Evolutionary conservation across 768 basidiomycete genomes (phyloP), one percentile per base, ranked within the genome.

Genomic region (Gymnopilus junonius): DNA sequence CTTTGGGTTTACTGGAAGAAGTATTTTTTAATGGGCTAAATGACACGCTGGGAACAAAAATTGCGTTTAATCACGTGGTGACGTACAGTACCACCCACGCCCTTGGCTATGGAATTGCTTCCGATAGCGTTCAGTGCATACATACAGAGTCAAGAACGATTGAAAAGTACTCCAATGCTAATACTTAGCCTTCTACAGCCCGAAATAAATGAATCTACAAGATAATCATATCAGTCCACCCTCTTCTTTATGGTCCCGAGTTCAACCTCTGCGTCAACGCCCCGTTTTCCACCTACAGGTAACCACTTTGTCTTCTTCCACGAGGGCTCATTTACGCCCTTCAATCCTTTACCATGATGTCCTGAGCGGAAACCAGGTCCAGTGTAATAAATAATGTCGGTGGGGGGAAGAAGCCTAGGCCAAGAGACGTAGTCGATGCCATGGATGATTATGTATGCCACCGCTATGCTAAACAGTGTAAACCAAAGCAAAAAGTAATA

Each of bases 391-490:
- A 99, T 90, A 55, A 89, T 80, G 60, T 94, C 92, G 48, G 95
- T 89, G 4, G 90, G 87, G 0, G 94, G 91, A 65, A 92, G 85
- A 58, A 99, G 83, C 11, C 90, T 86, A 12, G 97, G 97, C 93
- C 95, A 98, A 15, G 92, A 86, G 58, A 99, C 97, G 73, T 97
- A 99, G 64, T 95, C 93, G 66, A 96, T 88, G 37, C 96, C 97
- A 75, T 97, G 85, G n/a, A 85, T 75, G 69, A 89, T 66, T 66
- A 99, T 94, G 77, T 92, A 95, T 46, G 79, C 67, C 61, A 90
- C 76, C 12, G 94, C 82, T 55, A 87, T 66, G 34, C 82, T 72
- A 46, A 93, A 77, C 45, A 95, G 71, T 32, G 82, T 68, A 69
- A 92, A 80, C 92, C 95, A 95, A 42, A 97, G 80, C 69, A 91